Evolutionary conservation across 352 stramenopile genomes (phyloP).

Genomic region (Globisporangium polare): DNA sequence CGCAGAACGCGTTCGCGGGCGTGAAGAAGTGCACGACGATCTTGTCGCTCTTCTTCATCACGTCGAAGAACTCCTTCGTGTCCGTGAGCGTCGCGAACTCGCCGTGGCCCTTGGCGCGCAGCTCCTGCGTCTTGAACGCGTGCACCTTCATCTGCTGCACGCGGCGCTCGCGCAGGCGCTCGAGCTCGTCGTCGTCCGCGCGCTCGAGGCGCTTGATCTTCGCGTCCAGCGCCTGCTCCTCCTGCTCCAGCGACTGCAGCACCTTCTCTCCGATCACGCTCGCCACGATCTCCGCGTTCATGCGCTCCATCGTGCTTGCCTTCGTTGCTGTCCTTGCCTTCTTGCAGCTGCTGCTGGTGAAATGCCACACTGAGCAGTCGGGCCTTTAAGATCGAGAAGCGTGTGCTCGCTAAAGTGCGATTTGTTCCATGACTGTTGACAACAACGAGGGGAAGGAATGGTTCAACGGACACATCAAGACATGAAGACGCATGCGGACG

Average conservation of each 20-base stretch:
- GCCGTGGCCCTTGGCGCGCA: slow-evolving; percentile 78
- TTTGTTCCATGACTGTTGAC: background rate
- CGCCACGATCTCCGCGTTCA: slow-evolving; percentile 73
- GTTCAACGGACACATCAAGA: background rate
- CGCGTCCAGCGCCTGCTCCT: slow-evolving; percentile 82
- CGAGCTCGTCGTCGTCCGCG: slow-evolving; percentile 87
- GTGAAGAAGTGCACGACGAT: slow-evolving; percentile 97
- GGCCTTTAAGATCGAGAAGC: slow-evolving; percentile 6
- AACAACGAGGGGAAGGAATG: background rate
- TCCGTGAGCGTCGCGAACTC: slow-evolving; percentile 89
- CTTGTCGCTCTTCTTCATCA: slow-evolving; percentile 89
- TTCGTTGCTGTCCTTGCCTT: background rate
- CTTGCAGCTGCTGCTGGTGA: background rate
- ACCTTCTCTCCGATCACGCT: slow-evolving; percentile 84
- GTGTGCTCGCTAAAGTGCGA: slow-evolving; percentile 2
- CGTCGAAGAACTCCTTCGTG: slow-evolving; percentile 95
- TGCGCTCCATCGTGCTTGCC: slow-evolving; percentile 36
- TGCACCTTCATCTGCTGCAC: slow-evolving; percentile 75
- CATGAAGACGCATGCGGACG: background rate
- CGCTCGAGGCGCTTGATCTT: slow-evolving; percentile 81
- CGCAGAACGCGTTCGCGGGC: slow-evolving; percentile 89
- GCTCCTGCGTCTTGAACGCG: slow-evolving; percentile 61
- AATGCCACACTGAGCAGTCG: background rate
- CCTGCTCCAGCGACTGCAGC: slow-evolving; percentile 82
- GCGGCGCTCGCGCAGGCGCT: slow-evolving; percentile 80